Evolutionary conservation across 129 eudicot genomes (phyloP).

Genomic region (Apium graveolens): DNA sequence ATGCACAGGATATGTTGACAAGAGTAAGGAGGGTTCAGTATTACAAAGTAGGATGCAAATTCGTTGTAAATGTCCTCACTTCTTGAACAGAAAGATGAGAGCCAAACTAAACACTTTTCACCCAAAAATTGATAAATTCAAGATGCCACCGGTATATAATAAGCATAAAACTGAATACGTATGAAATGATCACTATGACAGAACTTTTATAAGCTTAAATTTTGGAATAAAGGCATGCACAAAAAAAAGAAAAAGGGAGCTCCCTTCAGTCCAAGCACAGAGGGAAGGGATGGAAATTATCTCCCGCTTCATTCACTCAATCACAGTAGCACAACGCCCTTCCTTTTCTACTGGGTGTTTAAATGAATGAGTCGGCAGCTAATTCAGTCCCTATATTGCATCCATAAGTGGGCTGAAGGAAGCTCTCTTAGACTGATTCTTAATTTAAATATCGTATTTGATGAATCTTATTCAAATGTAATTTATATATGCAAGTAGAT

Average conservation of each 20-base stretch:
- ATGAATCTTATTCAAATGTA: too few relatives aligned
- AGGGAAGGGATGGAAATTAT: slow-evolving; percentile 70
- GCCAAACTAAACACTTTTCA: too few relatives aligned
- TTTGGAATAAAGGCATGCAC: neutral
- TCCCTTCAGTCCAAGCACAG: slow-evolving; percentile 99
- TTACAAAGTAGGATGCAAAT: neutral
- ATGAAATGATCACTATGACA: neutral
- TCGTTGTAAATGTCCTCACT: neutral
- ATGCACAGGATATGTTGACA: neutral
- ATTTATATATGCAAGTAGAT: neutral
- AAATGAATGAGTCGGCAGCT: slow-evolving; percentile 98
- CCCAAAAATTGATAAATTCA: neutral
- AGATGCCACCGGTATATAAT: neutral
- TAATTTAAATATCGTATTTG: neutral
- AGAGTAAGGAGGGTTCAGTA: neutral
- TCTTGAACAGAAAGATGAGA: too few relatives aligned
- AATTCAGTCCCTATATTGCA: slow-evolving; percentile 59
- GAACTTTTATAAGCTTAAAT: neutral
- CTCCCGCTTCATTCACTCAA: slow-evolving; percentile 99
- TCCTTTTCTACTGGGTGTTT: slow-evolving; percentile 55
- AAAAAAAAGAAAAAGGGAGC: slow-evolving; percentile 59
- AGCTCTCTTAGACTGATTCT: slow-evolving; percentile 60
- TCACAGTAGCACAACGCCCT: slow-evolving; percentile 53
- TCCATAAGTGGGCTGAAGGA: slow-evolving; percentile 81
- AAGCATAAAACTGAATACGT: neutral